phyloP scores from a whole-genome alignment of 768 basidiomycete genomes.

The Sarcodon aspratus region DNA sequence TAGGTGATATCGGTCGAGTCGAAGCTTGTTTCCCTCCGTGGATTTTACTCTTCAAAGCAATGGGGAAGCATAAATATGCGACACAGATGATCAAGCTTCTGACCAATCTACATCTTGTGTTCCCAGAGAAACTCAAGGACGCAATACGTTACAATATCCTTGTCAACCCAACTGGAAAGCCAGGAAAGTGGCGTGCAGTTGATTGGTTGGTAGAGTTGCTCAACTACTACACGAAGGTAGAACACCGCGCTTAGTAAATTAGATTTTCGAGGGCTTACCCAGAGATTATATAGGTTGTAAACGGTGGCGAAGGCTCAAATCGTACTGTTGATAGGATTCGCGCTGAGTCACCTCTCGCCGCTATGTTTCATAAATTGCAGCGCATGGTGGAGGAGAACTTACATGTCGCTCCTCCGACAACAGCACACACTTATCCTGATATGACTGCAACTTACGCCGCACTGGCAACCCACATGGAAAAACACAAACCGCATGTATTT shows the following conservation, averaged over 20 bases:
- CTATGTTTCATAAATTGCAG: background rate
- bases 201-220: slow-evolving; percentile 32
- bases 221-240: slow-evolving; percentile 32
- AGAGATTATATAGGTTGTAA: slow-evolving; percentile 13
- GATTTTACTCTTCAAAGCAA: slow-evolving; percentile 17
- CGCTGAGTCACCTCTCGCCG: slow-evolving; percentile 15
- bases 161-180: slow-evolving; percentile 24
- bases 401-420: background rate
- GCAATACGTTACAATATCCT: slow-evolving; percentile 14
- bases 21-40: slow-evolving; percentile 16
- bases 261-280: background rate
- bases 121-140: background rate
- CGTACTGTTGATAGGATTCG: slow-evolving; percentile 19
- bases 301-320: slow-evolving; percentile 24
- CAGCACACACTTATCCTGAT: background rate
- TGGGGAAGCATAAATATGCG: slow-evolving; percentile 20
- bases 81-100: slow-evolving; percentile 3
- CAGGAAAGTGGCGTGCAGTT: slow-evolving; percentile 17
- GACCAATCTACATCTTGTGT: background rate
- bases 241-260: background rate
- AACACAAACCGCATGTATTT: background rate
- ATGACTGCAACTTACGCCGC: background rate
- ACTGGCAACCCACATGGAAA: background rate
- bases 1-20: slow-evolving; percentile 21
- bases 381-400: background rate